Conservation (phyloP, 495 filamentous ascomycete species). For the Annulohypoxylon stygium region DNA sequence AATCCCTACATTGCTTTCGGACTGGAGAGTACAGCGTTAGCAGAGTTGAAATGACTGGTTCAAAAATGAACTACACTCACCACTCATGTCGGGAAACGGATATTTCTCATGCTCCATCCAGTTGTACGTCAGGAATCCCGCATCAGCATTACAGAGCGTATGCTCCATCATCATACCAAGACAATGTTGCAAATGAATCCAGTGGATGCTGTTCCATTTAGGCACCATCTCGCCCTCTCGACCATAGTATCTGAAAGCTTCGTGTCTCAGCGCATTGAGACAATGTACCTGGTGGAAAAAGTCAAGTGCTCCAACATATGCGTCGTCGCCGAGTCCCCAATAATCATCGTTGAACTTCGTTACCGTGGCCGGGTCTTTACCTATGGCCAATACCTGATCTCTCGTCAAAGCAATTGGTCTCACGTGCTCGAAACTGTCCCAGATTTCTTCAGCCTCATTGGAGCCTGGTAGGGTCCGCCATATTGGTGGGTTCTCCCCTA, state of each 20-base stretch:
- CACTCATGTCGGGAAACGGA: conserved; percentile 39
- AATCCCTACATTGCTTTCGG: conserved; percentile 29
- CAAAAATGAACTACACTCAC: conserved; percentile 11
- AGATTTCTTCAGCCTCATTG: conserved; percentile 19
- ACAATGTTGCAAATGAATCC: conserved; percentile 41
- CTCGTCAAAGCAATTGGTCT: conserved; percentile 35
- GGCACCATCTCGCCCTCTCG: conserved; percentile 28
- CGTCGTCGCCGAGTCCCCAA: conserved; percentile 52
- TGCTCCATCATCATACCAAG: conserved; percentile 41
- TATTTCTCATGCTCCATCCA: conserved; percentile 32
- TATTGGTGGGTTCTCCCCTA: conserved; percentile 22
- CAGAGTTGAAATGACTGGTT: neutral
- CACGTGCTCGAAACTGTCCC: conserved; percentile 26
- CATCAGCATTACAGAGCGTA: conserved; percentile 36
- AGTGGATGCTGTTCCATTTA: conserved; percentile 34
- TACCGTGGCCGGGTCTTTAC: conserved; percentile 52
- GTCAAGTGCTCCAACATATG: conserved; percentile 51
- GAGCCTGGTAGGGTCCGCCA: conserved; percentile 26
- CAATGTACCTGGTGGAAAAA: conserved; percentile 53
- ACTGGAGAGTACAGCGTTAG: conserved; percentile 13
- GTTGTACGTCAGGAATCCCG: conserved; percentile 33
- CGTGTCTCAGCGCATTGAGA: conserved; percentile 46
- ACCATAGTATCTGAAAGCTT: conserved; percentile 30
- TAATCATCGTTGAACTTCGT: conserved; percentile 48
- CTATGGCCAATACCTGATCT: conserved; percentile 48